These are phyloP conservation scores for Rhynchosporium graminicola DNA, from an alignment of 2,329 filamentous ascomycete species.

Conservation along the genomic window DNA sequence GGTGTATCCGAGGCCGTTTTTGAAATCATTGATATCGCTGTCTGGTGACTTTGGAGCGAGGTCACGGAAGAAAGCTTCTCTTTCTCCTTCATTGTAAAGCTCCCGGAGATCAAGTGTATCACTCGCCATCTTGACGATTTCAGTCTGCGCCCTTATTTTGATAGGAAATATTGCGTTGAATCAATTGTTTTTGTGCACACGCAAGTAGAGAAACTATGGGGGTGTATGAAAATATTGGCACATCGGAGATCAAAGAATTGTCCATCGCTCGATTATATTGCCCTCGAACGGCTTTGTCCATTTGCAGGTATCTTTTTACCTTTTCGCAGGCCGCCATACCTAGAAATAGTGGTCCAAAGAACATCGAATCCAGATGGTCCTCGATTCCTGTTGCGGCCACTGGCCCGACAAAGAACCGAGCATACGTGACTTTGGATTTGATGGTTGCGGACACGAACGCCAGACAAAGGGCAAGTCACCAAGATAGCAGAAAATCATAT, in stretches of 20 bases:
- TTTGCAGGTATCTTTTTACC: not conserved
- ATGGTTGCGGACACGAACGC: not conserved
- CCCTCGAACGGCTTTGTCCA: not conserved
- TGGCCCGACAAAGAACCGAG: not conserved
- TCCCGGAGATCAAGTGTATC: not conserved
- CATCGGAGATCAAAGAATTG: not conserved
- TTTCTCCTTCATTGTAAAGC: slow-evolving; percentile 6
- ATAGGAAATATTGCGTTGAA: not conserved
- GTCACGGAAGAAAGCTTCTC: not conserved
- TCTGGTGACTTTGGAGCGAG: not conserved
- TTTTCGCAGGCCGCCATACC: not conserved
- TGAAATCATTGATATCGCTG: not conserved
- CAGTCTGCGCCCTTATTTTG: not conserved
- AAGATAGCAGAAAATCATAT: not conserved
- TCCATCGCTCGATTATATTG: not conserved
- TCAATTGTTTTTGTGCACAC: not conserved
- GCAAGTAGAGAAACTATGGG: too few relatives aligned
- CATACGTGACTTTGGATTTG: not conserved
- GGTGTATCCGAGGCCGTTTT: slow-evolving; percentile 1
- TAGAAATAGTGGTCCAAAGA: not conserved
- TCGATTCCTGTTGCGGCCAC: not conserved
- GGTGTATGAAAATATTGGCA: not conserved
- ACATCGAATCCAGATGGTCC: not conserved
- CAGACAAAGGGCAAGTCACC: not conserved
- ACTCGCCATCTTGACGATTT: not conserved